Percentiles rank a stretch among this genome's conserved stretches.
These are phyloP conservation scores for Globisporangium spiculum DNA, from an alignment of 352 stramenopile genomes.

Conservation along the genomic window DNA sequence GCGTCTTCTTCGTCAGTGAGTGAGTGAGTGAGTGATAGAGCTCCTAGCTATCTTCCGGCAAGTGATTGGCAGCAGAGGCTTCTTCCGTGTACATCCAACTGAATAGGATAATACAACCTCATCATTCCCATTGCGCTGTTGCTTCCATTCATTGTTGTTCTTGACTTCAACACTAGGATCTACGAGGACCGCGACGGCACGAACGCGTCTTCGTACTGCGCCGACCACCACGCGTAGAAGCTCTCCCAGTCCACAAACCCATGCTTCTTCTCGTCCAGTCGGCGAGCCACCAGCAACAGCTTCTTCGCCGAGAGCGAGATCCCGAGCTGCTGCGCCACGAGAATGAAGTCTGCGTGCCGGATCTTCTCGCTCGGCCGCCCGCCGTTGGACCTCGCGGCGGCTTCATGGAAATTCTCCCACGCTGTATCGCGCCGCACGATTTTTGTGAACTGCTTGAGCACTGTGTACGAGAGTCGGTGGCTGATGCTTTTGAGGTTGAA, in stretches of 20 bases:
- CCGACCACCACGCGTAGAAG: conserved; percentile 68
- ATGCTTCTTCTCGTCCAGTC: conserved; percentile 48
- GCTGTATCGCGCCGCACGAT: conserved; percentile 53
- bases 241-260: conserved; percentile 55
- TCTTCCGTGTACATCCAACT: background rate
- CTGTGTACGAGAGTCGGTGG: conserved; percentile 57
- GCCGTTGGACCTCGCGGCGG: conserved; percentile 11
- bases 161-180: background rate
- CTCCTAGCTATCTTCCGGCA: background rate
- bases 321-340: conserved; percentile 38
- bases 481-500: conserved; percentile 58
- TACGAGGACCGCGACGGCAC: background rate
- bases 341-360: conserved; percentile 49
- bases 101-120: background rate
- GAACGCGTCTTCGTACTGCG: conserved; percentile 29
- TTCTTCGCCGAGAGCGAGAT: conserved; percentile 41
- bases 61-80: background rate
- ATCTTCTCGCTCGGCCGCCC: conserved; percentile 20
- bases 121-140: background rate
- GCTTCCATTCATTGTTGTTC: background rate
- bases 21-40: background rate
- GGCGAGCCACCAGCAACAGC: conserved; percentile 38
- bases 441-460: conserved; percentile 66
- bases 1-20: conserved; percentile 8
- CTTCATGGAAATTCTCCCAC: conserved; percentile 53